These are phyloP conservation scores for Gillenia trifoliata DNA, from an alignment of 306 rosid genomes.

Conservation along the genomic window DNA sequence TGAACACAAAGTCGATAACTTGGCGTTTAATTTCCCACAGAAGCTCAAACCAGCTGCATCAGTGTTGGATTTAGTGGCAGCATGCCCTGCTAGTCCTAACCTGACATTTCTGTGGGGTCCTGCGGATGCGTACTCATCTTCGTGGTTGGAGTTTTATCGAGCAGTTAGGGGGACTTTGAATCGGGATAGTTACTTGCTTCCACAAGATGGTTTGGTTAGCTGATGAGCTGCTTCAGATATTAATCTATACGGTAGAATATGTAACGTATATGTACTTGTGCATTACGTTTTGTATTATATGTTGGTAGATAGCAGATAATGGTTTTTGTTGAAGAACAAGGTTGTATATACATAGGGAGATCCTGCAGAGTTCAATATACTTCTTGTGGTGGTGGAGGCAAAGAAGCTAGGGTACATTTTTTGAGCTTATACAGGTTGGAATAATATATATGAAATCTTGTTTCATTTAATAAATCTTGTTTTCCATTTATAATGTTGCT, in stretches of 20 bases:
- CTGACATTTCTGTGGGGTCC: constrained; percentile 78
- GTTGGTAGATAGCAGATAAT: constrained; percentile 28
- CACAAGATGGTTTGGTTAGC: constrained; percentile 67
- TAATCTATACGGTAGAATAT: constrained; percentile 26
- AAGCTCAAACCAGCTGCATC: constrained; percentile 59
- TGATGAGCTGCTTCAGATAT: constrained; percentile 24
- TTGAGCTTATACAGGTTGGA: constrained; percentile 38
- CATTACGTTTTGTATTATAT: constrained; percentile 18
- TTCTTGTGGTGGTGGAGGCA: constrained; percentile 37
- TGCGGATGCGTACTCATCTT: constrained; percentile 51
- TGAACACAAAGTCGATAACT: constrained; percentile 86
- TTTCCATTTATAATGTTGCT: constrained; percentile 19
- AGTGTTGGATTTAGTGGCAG: constrained; percentile 74
- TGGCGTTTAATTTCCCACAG: constrained; percentile 83
- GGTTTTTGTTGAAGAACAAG: constrained; percentile 38
- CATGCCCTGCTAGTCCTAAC: constrained; percentile 86
- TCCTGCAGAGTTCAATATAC: constrained; percentile 31
- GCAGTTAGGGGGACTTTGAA: constrained; percentile 64
- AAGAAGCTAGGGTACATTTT: constrained; percentile 29
- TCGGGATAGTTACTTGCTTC: constrained; percentile 47
- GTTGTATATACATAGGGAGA: constrained; percentile 48
- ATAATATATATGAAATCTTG: constrained; percentile 33
- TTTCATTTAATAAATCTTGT: constrained; percentile 12
- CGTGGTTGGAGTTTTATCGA: constrained; percentile 72
- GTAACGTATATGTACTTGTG: constrained; percentile 17